Base-by-base conservation (phyloP, 305 asterid genomes). In the Fraxinus nigra region DNA sequence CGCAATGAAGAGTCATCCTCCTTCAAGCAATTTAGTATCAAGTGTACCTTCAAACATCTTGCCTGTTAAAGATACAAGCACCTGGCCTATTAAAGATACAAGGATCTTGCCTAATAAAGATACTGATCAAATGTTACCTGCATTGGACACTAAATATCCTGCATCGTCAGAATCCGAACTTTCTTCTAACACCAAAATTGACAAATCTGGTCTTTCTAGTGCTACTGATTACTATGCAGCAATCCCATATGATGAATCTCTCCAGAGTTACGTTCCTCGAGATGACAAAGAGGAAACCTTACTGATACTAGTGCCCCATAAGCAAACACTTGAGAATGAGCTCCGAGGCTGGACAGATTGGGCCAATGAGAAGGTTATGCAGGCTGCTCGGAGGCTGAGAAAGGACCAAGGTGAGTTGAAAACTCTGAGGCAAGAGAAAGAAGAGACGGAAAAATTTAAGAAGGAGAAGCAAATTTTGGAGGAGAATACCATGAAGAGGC, bases 321-420 rank as follows among this genome's bases (percentile, higher is more conserved):
- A 87, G 82, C 79, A 87, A 84, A 84, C 79, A n/a, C 77, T 88
- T 34, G 89, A 90, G 85, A 87, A 86, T 72, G 92, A 92, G 79
- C 80, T 92, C 80, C 85, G 81, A 75, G 84, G 80, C 63, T 93
- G 96, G 98, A 85, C 79, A 18, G 90, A 89, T 34, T 95, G 98
- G 97, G 91, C 93, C 2, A 92, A 84, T 10, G 90, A 91, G 86
- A 93, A 92, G 87, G 87, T 95, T 51, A 92, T 87, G 97, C 92
- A 92, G 87, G 94, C 89, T 56, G 89, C 97, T 70, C 73, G 85
- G 73, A 90, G 87, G 86, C 95, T 93, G 14, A 82, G 86, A 43
- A 92, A 91, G 86, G 93, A 92, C 80, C 84, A 85, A 86, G 77
- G 51, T 2, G 99, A 93, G 88, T 73, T 95, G 90, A 92, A 87